Base-by-base conservation (phyloP, 2,329 filamentous ascomycete genomes). In the Domatiomyces globalis region DNA sequence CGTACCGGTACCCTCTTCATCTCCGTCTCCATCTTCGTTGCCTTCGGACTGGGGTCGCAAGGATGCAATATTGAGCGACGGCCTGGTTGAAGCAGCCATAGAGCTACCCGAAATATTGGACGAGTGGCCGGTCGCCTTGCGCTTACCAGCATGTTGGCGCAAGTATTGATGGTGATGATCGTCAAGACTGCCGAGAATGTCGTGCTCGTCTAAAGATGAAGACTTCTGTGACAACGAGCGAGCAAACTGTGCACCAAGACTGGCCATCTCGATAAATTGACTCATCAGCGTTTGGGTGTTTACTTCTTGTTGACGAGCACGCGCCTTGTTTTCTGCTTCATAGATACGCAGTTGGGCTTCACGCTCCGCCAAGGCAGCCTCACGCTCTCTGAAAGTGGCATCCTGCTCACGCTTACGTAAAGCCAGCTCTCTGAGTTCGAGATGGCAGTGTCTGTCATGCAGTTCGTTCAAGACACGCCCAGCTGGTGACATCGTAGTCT, bases 11-110 rank as follows among this genome's bases (percentile, higher is more conserved):
- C 54, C 55, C 25, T 42, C 45, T 8, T 50, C 54, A 22, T 59
- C 56, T n/a, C 57, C 53, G n/a, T 56, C 55, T 2, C 54, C 53
- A 22, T 60, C 56, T 12, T 58, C 53, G 15, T 56, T 54, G 2
- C 54, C 53, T 9, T 60, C 57, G 15, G 51, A 39, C 17, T 53
- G 43, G 36, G 53, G 48, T 19, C 48, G 52, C 19, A 51, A 42
- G 18, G 27, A 12, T 25, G 45, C 2, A 33, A 9, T 47, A 12
- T 8, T 17, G 9, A 15, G 33, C 10, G 33, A 15, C 12, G 33
- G 15, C 15, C 5, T 39, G 33, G 5, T 15, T 8, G 19, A 27
- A 2, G 45, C 7, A 12, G 19, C 10, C 45, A 9, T 4, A 1
- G 22, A 8, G 27, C 45, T 25, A 10, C 45, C 45, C 17, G 20